Percentiles rank a stretch among this genome's conserved stretches.
These are phyloP conservation scores for Brassica incana DNA, from an alignment of 345 rosid species.

Conservation along the genomic window DNA sequence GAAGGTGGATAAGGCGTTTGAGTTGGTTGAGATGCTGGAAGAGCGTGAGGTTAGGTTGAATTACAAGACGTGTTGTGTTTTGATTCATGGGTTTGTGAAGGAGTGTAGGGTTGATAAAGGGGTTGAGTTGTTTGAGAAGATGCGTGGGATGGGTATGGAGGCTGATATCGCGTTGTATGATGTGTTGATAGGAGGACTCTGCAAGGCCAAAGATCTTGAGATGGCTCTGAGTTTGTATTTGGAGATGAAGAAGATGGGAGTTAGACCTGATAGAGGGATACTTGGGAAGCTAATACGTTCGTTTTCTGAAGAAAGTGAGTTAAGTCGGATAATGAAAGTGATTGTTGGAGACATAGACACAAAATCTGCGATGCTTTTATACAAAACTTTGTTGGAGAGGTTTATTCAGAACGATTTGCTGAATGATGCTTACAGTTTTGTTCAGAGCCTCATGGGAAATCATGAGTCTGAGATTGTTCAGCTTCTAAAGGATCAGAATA, in stretches of 20 bases:
- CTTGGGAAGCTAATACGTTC: constrained; percentile 58
- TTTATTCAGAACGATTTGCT: constrained; percentile 41
- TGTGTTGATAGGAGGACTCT: constrained; percentile 69
- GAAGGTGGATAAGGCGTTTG: constrained; percentile 69
- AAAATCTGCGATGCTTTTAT: constrained; percentile 51
- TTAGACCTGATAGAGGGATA: constrained; percentile 57
- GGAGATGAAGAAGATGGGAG: constrained; percentile 58
- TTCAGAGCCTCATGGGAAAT: constrained; percentile 47
- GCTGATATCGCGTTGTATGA: constrained; percentile 64
- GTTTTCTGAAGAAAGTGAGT: constrained; percentile 51
- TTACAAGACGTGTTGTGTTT: constrained; percentile 61
- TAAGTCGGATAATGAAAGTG: constrained; percentile 44
- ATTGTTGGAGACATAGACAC: constrained; percentile 47
- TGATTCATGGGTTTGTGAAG: constrained; percentile 80
- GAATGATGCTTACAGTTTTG: constrained; percentile 56
- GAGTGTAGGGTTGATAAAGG: constrained; percentile 65
- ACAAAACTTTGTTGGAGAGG: constrained; percentile 48
- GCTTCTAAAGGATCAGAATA: constrained; percentile 41
- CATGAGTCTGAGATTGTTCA: constrained; percentile 34
- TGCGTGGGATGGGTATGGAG: constrained; percentile 54
- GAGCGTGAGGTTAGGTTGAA: constrained; percentile 53
- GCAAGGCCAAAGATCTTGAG: constrained; percentile 51
- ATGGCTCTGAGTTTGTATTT: constrained; percentile 58
- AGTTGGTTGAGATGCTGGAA: constrained; percentile 70
- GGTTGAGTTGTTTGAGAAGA: constrained; percentile 58